A percentile compares a stretch with the other conserved stretches of the same genome.
These are phyloP conservation scores for Phytophthora hibernalis DNA, from an alignment of 352 stramenopile species.

Conservation along the genomic window DNA sequence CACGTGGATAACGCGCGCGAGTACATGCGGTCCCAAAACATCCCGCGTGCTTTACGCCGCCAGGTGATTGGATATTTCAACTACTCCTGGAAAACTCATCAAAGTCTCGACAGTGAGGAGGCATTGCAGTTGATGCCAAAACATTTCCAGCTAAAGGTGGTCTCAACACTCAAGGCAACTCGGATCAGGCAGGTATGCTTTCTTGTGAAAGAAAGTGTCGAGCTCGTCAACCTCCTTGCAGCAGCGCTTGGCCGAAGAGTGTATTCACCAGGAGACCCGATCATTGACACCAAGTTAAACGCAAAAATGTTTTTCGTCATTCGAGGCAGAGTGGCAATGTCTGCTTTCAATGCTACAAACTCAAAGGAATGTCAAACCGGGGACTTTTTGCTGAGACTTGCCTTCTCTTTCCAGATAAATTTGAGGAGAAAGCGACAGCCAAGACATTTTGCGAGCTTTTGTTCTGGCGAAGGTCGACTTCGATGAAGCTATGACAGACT, in stretches of 20 bases:
- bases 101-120: conserved; percentile 67
- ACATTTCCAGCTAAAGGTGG: conserved; percentile 70
- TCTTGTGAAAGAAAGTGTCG: conserved; percentile 70
- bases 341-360: conserved; percentile 53
- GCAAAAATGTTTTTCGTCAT: conserved; percentile 83
- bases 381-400: conserved; percentile 78
- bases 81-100: conserved; percentile 71
- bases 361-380: conserved; percentile 68
- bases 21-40: conserved; percentile 76
- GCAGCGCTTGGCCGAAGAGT: conserved; percentile 54
- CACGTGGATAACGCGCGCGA: conserved; percentile 76
- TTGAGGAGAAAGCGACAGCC: conserved; percentile 74
- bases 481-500: conserved; percentile 58
- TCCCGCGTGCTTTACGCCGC: conserved; percentile 53
- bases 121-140: conserved; percentile 63
- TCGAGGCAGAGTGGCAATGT: conserved; percentile 56
- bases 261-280: conserved; percentile 65
- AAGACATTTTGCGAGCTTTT: conserved; percentile 87
- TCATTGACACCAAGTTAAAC: conserved; percentile 80
- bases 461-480: conserved; percentile 72
- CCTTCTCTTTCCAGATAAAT: conserved; percentile 58
- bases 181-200: conserved; percentile 77
- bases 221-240: conserved; percentile 73
- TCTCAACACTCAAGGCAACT: conserved; percentile 68
- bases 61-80: conserved; percentile 73